These are phyloP conservation scores for Mycogone perniciosa DNA, from an alignment of 2,329 filamentous ascomycete genomes.

Conservation along the genomic window DNA sequence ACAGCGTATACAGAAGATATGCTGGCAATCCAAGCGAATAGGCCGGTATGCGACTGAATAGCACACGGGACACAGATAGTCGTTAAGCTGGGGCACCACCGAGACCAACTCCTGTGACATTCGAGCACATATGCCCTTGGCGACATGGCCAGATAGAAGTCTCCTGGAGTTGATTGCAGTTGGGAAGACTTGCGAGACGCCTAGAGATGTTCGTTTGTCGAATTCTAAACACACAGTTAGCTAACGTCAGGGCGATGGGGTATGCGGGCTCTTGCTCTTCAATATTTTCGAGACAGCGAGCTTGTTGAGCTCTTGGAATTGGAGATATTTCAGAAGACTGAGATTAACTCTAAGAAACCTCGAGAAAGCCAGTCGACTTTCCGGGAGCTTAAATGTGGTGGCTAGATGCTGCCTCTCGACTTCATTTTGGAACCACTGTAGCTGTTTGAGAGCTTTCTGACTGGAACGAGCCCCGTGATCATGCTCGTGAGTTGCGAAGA, in stretches of 20 bases:
- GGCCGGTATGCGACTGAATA: slow-evolving; percentile 74
- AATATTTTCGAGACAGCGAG: slow-evolving; percentile 75
- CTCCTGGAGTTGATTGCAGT: slow-evolving; percentile 51
- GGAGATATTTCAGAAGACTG: slow-evolving; percentile 69
- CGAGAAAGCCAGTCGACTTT: slow-evolving; percentile 58
- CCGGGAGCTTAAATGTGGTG: slow-evolving; percentile 57
- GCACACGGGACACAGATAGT: slow-evolving; percentile 78
- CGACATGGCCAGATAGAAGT: slow-evolving; percentile 60
- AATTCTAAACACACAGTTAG: slow-evolving; percentile 55
- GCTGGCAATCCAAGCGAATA: slow-evolving; percentile 66
- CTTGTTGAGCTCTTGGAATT: slow-evolving; percentile 79
- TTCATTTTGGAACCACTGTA: slow-evolving; percentile 67
- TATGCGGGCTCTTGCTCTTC: slow-evolving; percentile 55
- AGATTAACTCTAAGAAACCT: slow-evolving; percentile 68
- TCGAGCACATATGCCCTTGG: slow-evolving; percentile 68
- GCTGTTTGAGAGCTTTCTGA: slow-evolving; percentile 57
- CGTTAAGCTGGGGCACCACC: slow-evolving; percentile 73
- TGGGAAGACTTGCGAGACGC: slow-evolving; percentile 58
- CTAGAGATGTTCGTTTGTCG: slow-evolving; percentile 74
- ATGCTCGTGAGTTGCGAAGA: slow-evolving; percentile 71
- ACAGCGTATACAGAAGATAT: slow-evolving; percentile 80
- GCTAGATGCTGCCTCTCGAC: slow-evolving; percentile 54
- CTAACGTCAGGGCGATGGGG: not conserved
- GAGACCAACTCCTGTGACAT: slow-evolving; percentile 66
- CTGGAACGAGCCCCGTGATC: slow-evolving; percentile 64